phyloP scores from a whole-genome alignment of 164 flowering plant species.

The Nymphaea thermarum region DNA sequence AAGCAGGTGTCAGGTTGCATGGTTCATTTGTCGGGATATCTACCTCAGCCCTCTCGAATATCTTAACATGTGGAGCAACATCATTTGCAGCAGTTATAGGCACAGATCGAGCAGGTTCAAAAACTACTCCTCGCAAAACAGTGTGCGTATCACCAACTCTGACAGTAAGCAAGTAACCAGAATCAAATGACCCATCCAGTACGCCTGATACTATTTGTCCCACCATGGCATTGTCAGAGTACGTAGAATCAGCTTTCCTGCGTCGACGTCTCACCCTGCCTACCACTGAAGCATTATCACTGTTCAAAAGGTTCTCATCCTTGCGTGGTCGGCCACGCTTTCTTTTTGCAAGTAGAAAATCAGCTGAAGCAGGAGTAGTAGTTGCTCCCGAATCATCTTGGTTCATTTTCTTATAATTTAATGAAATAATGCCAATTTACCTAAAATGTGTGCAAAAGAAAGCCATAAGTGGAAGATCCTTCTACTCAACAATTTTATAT shows the following conservation, averaged over 20 bases:
- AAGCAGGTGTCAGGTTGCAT: constrained; percentile 13
- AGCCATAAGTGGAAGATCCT: no score
- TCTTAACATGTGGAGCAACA: constrained; percentile 62
- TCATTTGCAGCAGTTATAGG: constrained; percentile 71
- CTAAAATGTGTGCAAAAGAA: no score
- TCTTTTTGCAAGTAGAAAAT: constrained; percentile 30
- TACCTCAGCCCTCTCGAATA: constrained; percentile 46
- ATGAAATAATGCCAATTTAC: no score
- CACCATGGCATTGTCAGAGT: constrained; percentile 26
- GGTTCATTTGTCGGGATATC: constrained; percentile 20
- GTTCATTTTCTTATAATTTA: constrained; percentile 22
- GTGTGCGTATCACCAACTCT: constrained; percentile 50
- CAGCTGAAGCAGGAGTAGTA: constrained; percentile 20
- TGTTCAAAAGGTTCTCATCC: constrained; percentile 10
- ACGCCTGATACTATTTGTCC: constrained; percentile 72
- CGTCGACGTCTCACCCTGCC: constrained; percentile 14
- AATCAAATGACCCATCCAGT: constrained; percentile 71
- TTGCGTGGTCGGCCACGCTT: constrained; percentile 79
- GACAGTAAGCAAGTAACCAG: constrained; percentile 75
- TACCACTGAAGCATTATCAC: constrained; percentile 6
- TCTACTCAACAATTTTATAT: no score
- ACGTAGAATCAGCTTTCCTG: constrained; percentile 9
- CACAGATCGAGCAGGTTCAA: constrained; percentile 60
- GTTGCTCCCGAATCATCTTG: constrained; percentile 26
- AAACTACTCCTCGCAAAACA: constrained; percentile 66